These are phyloP conservation scores for Microcos paniculata DNA, from an alignment of 345 rosid species.

Conservation along the genomic window DNA sequence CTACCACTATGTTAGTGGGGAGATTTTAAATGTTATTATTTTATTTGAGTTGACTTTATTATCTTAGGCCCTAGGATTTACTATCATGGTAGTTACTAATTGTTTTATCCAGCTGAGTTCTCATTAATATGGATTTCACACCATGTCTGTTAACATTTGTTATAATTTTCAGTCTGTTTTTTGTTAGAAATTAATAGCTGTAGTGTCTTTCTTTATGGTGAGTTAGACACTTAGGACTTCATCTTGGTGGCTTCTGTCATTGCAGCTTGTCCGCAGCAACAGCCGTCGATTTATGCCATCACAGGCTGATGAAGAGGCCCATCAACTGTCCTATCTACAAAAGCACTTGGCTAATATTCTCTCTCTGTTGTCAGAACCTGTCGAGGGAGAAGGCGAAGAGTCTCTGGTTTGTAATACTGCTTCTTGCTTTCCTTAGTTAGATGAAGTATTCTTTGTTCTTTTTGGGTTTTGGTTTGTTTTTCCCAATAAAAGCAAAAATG, in stretches of 20 bases:
- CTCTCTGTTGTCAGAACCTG: slow-evolving; percentile 86
- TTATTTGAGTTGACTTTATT: not conserved
- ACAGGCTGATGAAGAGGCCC: slow-evolving; percentile 96
- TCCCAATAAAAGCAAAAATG: not conserved
- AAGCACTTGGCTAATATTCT: slow-evolving; percentile 89
- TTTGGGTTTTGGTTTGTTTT: slow-evolving; percentile 4
- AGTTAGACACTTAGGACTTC: slow-evolving; percentile 9
- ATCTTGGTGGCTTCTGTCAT: slow-evolving; percentile 14
- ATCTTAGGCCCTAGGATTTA: not conserved
- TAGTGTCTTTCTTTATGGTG: not conserved
- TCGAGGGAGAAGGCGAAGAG: slow-evolving; percentile 87
- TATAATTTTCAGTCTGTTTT: not conserved
- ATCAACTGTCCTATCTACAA: slow-evolving; percentile 91
- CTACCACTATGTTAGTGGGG: not conserved
- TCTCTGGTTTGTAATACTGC: slow-evolving; percentile 60
- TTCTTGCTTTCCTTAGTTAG: slow-evolving; percentile 7
- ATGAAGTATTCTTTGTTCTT: not conserved
- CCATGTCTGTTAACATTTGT: not conserved
- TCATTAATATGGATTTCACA: not conserved
- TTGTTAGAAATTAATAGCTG: slow-evolving; percentile 3
- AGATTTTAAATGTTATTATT: not conserved
- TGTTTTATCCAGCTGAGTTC: not conserved
- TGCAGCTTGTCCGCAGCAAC: slow-evolving; percentile 98
- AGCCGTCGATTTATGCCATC: slow-evolving; percentile 96
- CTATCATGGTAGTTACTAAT: not conserved